Percentiles rank a stretch among this genome's conserved stretches.
Evolutionary conservation across 2,329 filamentous ascomycete genomes (phyloP).

Genomic region (Trichoderma sp.): DNA sequence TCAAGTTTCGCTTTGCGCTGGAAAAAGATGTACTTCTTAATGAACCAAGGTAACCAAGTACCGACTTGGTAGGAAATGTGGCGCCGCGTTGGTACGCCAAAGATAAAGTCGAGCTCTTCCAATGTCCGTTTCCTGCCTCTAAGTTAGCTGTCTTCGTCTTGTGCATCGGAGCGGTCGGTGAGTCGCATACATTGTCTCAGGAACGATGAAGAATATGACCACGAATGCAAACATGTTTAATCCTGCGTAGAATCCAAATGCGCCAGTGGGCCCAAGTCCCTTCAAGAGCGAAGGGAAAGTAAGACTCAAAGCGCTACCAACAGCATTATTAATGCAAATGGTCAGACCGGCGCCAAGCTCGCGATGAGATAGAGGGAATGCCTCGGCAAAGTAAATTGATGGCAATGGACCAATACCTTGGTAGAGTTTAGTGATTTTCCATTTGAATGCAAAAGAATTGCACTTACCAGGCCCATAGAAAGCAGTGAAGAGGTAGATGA

Average conservation of each 20-base stretch:
- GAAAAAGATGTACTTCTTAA: slow-evolving; percentile 39
- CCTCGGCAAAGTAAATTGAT: slow-evolving; percentile 52
- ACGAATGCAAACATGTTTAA: slow-evolving; percentile 64
- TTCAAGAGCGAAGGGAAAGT: slow-evolving; percentile 53
- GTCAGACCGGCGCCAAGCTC: slow-evolving; percentile 44
- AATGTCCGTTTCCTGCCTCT: slow-evolving; percentile 40
- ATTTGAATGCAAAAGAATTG: not conserved
- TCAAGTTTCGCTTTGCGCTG: slow-evolving; percentile 36
- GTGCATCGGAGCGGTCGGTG: not conserved
- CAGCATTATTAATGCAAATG: slow-evolving; percentile 39
- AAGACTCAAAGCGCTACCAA: slow-evolving; percentile 39
- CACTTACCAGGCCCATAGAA: slow-evolving; percentile 46
- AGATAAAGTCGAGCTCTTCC: slow-evolving; percentile 48
- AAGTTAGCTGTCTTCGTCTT: fast-evolving
- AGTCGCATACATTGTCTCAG: slow-evolving; percentile 52
- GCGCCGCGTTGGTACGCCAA: slow-evolving; percentile 41
- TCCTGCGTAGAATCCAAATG: slow-evolving; percentile 64
- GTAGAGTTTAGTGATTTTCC: not conserved
- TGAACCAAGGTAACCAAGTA: slow-evolving; percentile 42
- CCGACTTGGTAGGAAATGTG: slow-evolving; percentile 43
- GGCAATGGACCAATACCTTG: slow-evolving; percentile 40
- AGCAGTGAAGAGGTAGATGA: slow-evolving; percentile 55
- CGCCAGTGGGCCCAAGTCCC: slow-evolving; percentile 44
- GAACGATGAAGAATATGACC: slow-evolving; percentile 66
- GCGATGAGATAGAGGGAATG: slow-evolving; percentile 59